These are phyloP conservation scores for Xanthoconium separans DNA, from an alignment of 1,284 basidiomycete genomes.

Conservation along the genomic window DNA sequence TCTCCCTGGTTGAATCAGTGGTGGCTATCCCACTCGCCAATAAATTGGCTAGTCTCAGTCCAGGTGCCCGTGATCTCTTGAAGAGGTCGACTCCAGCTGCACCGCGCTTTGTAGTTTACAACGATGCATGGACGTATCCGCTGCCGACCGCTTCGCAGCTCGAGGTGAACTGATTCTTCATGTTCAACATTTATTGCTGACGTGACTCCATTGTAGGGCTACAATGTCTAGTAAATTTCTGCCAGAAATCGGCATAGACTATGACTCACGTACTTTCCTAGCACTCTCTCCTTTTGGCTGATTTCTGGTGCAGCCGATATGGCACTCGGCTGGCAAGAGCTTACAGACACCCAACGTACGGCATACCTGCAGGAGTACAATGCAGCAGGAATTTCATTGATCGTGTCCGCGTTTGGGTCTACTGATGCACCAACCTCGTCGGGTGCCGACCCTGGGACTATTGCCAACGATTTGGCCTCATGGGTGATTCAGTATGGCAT, in stretches of 20 bases:
- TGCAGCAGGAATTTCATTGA: constrained; percentile 46
- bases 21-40: background rate
- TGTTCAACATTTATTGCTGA: background rate
- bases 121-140: background rate
- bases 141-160: constrained; percentile 1
- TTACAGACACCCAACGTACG: constrained; percentile 35
- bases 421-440: constrained; percentile 48
- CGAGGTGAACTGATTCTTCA: background rate
- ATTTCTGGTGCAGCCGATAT: constrained; percentile 44
- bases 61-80: constrained; percentile 4
- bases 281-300: background rate
- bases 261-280: no score
- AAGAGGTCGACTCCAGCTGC: constrained; percentile 6
- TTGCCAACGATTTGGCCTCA: constrained; percentile 45
- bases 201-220: background rate
- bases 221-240: background rate
- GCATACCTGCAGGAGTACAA: constrained; percentile 34
- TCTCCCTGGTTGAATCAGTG: background rate
- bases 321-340: constrained; percentile 40
- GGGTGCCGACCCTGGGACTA: constrained; percentile 36
- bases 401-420: constrained; percentile 51
- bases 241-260: no score
- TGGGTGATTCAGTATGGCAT: constrained; percentile 49
- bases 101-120: constrained; percentile 3
- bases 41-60: constrained; percentile 1